A percentile compares a stretch with the other conserved stretches of the same genome.
phyloP scores from a whole-genome alignment of 768 basidiomycete species.

The Suillus plorans region DNA sequence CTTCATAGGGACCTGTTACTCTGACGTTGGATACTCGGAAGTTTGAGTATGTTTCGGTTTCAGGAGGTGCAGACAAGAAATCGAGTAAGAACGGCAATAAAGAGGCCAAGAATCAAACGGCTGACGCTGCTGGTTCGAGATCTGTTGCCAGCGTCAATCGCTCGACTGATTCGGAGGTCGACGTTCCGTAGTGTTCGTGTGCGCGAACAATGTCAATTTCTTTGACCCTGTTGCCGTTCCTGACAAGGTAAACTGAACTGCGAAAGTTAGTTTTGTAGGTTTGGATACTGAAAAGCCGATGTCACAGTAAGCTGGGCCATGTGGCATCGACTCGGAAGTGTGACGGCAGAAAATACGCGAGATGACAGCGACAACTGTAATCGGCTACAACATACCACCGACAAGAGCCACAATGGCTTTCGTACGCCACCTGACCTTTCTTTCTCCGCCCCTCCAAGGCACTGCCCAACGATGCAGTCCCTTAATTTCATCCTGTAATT shows the following conservation, averaged over 20 bases:
- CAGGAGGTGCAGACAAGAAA: slow-evolving; percentile 8
- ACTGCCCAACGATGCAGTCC: slow-evolving; percentile 48
- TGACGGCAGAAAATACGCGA: too few species aligned
- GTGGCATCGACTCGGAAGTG: neutral
- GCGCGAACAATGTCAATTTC: neutral
- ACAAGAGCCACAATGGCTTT: slow-evolving; percentile 62
- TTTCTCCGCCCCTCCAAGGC: slow-evolving; percentile 59
- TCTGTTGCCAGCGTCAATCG: neutral
- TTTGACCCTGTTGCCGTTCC: neutral
- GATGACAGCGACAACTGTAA: neutral
- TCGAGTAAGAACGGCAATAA: neutral
- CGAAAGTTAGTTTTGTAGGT: neutral
- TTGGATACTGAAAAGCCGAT: neutral
- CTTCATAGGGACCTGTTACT: slow-evolving; percentile 74
- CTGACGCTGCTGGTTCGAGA: neutral
- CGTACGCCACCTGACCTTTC: slow-evolving; percentile 63
- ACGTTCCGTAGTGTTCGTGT: neutral
- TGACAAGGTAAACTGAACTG: neutral
- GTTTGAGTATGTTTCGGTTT: slow-evolving; percentile 57
- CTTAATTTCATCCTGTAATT: slow-evolving; percentile 54
- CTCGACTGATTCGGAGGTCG: neutral
- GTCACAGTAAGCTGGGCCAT: neutral
- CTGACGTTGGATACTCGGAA: slow-evolving; percentile 83
- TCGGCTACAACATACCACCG: slow-evolving; percentile 62
- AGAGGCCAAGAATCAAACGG: neutral